Evolutionary conservation across 2,329 filamentous ascomycete species (phyloP).

Genomic region (Pseudodiploospora longispora): DNA sequence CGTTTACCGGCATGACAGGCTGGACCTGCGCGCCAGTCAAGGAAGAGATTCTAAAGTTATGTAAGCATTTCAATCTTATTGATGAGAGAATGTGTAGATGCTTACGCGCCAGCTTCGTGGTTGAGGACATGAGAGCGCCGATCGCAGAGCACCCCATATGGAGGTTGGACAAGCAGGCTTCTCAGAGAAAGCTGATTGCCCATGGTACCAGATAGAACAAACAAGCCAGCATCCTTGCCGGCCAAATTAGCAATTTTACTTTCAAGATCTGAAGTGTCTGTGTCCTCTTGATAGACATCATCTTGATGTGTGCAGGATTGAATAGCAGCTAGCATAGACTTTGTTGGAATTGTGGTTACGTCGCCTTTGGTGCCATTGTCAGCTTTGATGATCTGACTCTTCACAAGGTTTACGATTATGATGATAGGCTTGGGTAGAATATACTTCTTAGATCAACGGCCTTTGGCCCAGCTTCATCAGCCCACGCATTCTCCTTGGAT

Average conservation of each 20-base stretch:
- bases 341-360: constrained; percentile 62
- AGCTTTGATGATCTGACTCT: too few relatives aligned
- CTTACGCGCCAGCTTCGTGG: constrained; percentile 54
- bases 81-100: constrained; percentile 2
- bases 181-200: constrained; percentile 82
- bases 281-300: constrained; percentile 76
- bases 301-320: constrained; percentile 69
- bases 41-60: constrained; percentile 49
- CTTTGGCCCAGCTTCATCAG: too few relatives aligned
- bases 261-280: constrained; percentile 70
- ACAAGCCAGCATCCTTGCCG: constrained; percentile 66
- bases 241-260: constrained; percentile 63
- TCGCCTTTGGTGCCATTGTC: too few relatives aligned
- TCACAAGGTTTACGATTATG: too few relatives aligned
- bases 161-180: constrained; percentile 68
- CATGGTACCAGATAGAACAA: constrained; percentile 89
- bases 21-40: constrained; percentile 65
- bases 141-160: constrained; percentile 74
- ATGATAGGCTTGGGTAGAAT: too few relatives aligned
- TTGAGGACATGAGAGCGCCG: constrained; percentile 68
- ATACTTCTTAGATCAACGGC: too few relatives aligned
- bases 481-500: too few relatives aligned
- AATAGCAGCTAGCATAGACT: constrained; percentile 76
- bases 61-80: background rate
- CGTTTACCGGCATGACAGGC: constrained; percentile 60